Conservation (phyloP, 352 stramenopile genomes). For the Globisporangium sylvaticum region DNA sequence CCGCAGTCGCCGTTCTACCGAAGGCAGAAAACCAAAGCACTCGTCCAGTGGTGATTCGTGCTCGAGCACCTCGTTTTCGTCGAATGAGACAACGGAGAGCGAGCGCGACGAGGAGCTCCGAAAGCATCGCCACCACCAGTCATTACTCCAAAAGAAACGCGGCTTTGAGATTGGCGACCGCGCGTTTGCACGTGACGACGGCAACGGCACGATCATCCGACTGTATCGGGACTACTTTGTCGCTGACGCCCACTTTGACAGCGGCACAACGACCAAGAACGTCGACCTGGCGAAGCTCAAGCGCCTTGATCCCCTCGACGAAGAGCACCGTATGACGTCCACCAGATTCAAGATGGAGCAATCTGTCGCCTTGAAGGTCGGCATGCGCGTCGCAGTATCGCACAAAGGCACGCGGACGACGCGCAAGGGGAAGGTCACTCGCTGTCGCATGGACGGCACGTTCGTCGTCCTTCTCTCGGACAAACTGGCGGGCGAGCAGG, state of each 20-base stretch:
- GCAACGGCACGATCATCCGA: constrained; percentile 52
- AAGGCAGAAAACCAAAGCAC: neutral
- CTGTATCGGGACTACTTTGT: constrained; percentile 69
- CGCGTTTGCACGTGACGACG: constrained; percentile 28
- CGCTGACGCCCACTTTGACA: constrained; percentile 67
- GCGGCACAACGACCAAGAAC: constrained; percentile 47
- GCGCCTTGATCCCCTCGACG: constrained; percentile 11
- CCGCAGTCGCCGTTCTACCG: neutral
- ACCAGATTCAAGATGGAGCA: neutral
- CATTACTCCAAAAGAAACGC: neutral
- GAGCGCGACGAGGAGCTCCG: constrained; percentile 10
- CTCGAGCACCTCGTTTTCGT: constrained; percentile 3
- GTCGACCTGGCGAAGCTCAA: constrained; percentile 45
- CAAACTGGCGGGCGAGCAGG: constrained; percentile 28
- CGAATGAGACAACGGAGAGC: constrained; percentile 7
- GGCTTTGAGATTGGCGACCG: constrained; percentile 54
- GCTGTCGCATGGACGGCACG: constrained; percentile 51
- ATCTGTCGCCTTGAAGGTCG: constrained; percentile 9
- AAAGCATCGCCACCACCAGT: neutral
- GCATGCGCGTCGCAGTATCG: constrained; percentile 31
- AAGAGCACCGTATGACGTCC: neutral
- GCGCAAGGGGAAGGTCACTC: constrained; percentile 42
- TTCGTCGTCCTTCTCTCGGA: constrained; percentile 55
- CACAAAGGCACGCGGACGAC: constrained; percentile 52
- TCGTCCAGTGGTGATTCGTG: neutral